Base-by-base conservation (phyloP, 2,329 filamentous ascomycete species). In the Phoma sp. region DNA sequence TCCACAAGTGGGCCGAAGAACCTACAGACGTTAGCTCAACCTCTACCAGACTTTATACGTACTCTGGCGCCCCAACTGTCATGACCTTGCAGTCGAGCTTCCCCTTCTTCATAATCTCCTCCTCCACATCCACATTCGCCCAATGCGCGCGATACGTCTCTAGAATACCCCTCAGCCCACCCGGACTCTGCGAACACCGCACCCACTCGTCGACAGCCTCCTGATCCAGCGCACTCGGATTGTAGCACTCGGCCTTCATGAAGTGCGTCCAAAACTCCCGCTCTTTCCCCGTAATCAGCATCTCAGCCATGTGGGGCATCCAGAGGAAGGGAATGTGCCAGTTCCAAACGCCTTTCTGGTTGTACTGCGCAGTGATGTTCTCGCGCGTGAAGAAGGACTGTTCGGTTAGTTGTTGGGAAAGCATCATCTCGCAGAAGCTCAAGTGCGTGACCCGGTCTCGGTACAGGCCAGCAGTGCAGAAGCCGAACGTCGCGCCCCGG, bases 241-340 rank as follows among this genome's bases (percentile, higher is more conserved):
- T 75, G 53, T 75, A 76, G 58, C 74, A 76, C 60, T 77, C 74
- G 35, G 73, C 71, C 52, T 74, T 75, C 63, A 76, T 76, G 58
- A 76, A 77, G 62, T 67, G 60, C 49, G 72, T 72, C 74, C 74
- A 77, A 35, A 77, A 76, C 53, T 76, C 74, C 25, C 68, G 62
- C 60, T 77, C 74, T 17, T 73, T 70, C 2, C 74, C 74, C 38
- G 69, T 64, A 12, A 76, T 76, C 39, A 76, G 62, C 74, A 76
- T 76, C 58, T 77, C 74, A 0, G 73, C 74, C 2, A 76, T 62
- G 43, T 76, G 71, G 2, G 74, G 73, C 45, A 76, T 63, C 56
- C 62, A 72, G 46, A 76, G 73, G 31, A 65, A 55, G 54, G 69
- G 62, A 1, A 67, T 68, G 29, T 65, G 63, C 63, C 63, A 66